Percentiles rank a stretch among this genome's conserved stretches.
These are phyloP conservation scores for Aspergillus ustus DNA, from an alignment of 2,329 filamentous ascomycete genomes.

Conservation along the genomic window DNA sequence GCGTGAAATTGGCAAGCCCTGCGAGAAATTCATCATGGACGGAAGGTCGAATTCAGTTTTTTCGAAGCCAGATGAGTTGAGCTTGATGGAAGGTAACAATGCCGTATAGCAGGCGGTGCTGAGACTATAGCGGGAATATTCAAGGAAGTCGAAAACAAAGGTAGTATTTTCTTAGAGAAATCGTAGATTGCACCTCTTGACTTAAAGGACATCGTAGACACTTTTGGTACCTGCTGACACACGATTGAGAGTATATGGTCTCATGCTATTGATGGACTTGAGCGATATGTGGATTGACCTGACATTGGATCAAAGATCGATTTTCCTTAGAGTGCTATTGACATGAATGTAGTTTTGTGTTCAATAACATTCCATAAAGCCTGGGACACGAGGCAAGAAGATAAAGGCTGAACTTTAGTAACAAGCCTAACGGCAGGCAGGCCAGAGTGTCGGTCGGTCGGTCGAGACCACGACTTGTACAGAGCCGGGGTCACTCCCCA, in stretches of 20 bases:
- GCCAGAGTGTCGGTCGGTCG: too few species aligned
- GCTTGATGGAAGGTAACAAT: background rate
- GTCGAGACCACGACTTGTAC: background rate
- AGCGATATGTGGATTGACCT: too few species aligned
- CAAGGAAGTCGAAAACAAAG: background rate
- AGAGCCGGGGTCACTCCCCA: background rate
- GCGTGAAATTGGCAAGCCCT: too few species aligned
- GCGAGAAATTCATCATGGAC: background rate
- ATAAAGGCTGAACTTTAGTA: background rate
- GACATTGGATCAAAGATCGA: background rate
- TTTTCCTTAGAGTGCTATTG: too few species aligned
- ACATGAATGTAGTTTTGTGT: too few species aligned
- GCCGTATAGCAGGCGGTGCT: background rate
- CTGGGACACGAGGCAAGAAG: background rate
- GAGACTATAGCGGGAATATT: background rate
- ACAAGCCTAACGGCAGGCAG: too few species aligned
- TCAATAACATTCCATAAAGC: background rate
- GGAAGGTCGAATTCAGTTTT: too few species aligned
- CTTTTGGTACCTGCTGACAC: too few species aligned
- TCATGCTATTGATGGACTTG: too few species aligned
- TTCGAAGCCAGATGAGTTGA: background rate
- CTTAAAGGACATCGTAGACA: too few species aligned
- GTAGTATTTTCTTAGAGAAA: background rate
- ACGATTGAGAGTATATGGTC: too few species aligned
- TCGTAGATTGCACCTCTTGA: too few species aligned